Base-by-base conservation (phyloP, 805 yeast genomes). In the Candida glaebosa region DNA sequence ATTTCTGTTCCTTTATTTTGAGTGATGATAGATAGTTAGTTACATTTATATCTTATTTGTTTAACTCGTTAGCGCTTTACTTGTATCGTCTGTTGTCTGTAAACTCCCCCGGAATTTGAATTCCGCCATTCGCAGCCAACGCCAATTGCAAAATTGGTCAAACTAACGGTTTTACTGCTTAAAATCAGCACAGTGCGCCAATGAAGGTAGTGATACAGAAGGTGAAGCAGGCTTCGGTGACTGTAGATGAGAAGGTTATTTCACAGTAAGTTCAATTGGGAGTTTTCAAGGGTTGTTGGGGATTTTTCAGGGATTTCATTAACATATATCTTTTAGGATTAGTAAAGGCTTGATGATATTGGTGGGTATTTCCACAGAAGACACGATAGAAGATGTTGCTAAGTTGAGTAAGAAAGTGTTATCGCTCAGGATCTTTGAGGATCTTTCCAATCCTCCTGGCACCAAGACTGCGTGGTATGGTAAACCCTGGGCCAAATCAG, bases 171-270 rank as follows among this genome's bases (percentile, higher is more conserved):
- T n/a, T n/a, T n/a, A n/a, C n/a, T n/a, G n/a, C 26, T 22, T 22
- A 10, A 22, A 22, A 22, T 30, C 33, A 30, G 17, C 33, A 30
- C 33, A 30, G n/a, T 16, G 4, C n/a, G 26, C 18, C 14, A 9
- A 34, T 91, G 99, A 83, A 81, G 59, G 87, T 90, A 3, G 96
- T 93, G 1, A 78, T 93, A 25, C 99, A 93, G 58, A 80, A 86
- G 55, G 98, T 91, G 5, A 86, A 84, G 46, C 73, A 76, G 36
- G 98, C 97, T 0, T 84, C 96, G 0, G 99, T 93, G 0, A 78
- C 87, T 0, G 99, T 93, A 0, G 87, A 89, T 39, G 67, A 71
- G 6, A 57, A 73, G 38, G 69, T 85, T 0, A 76, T 90, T 0
- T 88, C 97, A 1, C 68, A 78, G 81, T 61, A 57, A 19, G 65